phyloP scores from a whole-genome alignment of 2,329 filamentous ascomycete genomes.

The Alternaria hordeiaustralica region DNA sequence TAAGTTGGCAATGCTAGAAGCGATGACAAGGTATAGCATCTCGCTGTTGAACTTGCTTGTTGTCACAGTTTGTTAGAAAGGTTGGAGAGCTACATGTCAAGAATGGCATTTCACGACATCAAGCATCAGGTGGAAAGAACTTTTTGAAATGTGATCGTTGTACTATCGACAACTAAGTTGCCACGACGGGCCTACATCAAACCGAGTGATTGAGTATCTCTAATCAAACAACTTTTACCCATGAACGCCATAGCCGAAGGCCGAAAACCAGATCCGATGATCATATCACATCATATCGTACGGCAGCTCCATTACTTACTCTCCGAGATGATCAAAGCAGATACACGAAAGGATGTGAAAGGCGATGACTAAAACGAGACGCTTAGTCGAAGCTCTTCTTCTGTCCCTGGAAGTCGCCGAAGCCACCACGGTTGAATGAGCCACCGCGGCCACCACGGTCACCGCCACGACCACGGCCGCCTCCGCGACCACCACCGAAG shows the following conservation, averaged over 20 bases:
- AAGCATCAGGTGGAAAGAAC: neutral
- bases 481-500: conserved; percentile 55
- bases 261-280: conserved; percentile 15
- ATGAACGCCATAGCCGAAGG: conserved; percentile 19
- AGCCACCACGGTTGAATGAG: conserved; percentile 60
- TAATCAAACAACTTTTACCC: conserved; percentile 23
- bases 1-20: neutral
- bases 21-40: neutral
- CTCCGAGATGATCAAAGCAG: conserved; percentile 27
- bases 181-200: conserved; percentile 6
- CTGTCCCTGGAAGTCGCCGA: conserved; percentile 75
- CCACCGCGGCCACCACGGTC: conserved; percentile 54
- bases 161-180: conserved; percentile 20
- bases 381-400: conserved; percentile 71
- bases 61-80: neutral
- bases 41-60: neutral
- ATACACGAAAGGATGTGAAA: conserved; percentile 17
- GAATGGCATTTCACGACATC: neutral
- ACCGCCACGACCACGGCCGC: conserved; percentile 54
- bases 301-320: conserved; percentile 32
- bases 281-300: conserved; percentile 26
- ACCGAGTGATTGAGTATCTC: conserved; percentile 6
- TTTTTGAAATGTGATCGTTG: conserved; percentile 4
- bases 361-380: conserved; percentile 3
- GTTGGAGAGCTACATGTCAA: neutral